Base-by-base conservation (phyloP, 2,329 filamentous ascomycete species). In the Chrysosporium keratinophilum region DNA sequence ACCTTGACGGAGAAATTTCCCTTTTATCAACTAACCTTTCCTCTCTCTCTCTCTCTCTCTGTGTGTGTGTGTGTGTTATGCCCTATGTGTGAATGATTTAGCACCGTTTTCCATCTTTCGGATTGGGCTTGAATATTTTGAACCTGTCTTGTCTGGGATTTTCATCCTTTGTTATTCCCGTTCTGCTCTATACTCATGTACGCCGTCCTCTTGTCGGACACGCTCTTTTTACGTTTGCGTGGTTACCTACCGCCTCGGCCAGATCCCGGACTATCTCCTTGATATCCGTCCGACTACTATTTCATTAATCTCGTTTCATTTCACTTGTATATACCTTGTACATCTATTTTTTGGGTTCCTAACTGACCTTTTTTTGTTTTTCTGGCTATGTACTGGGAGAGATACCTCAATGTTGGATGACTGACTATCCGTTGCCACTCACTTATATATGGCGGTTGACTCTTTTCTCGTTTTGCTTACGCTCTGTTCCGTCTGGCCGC, bases 41-140 rank as follows among this genome's bases (percentile, higher is more conserved):
- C 19, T 46, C 23, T 35, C 20, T 31, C 20, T 46, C 15, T 40
- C 37, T 49, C 43, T 45, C 49, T 28, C 14, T 5, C 28, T 37
- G 42, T 23, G n/a, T 39, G 12, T 35, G 15, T 7, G 48, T 42
- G 35, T 40, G 47, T 45, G 39, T 46, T 42, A 54, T 23, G 40
- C 54, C 39, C 37, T 52, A 45, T 49, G 43, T 57, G 20, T n/a
- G 42, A 50, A 19, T 35, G 23, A 28, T 28, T 28, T 28, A 28
- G 23, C 23, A 28, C 23, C 7, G 7, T 28, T 28, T 28, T 28
- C 23, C 7, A 28, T 28, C 7, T 28, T 28, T 28, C 23, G 23
- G 23, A 28, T 28, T 28, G 23, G 12, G 20, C 14, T 23, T 37
- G 14, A 15, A 23, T 45, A 41, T 42, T 54, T 28, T 28, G 23